phyloP scores from a whole-genome alignment of 2,329 filamentous ascomycete genomes.

The Domatiomyces globalis region DNA sequence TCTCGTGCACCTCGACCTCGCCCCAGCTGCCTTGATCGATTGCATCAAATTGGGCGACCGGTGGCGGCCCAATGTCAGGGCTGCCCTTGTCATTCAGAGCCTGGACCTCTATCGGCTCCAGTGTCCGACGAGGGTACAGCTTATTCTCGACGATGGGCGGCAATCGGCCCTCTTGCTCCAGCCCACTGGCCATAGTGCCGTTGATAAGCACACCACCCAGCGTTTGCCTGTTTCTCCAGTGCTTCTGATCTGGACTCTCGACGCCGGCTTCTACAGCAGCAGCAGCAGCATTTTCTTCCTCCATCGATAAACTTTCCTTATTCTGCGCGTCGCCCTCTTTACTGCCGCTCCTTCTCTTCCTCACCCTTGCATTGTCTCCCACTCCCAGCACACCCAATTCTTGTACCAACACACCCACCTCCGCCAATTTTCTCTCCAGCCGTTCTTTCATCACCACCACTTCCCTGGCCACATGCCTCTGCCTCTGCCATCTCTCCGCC shows the following conservation, averaged over 20 bases:
- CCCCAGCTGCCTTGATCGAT: constrained; percentile 36
- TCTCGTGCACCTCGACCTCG: constrained; percentile 15
- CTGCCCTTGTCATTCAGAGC: constrained; percentile 21
- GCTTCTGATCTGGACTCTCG: constrained; percentile 10
- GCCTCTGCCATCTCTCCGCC: constrained; percentile 34
- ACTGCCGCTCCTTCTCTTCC: constrained; percentile 1
- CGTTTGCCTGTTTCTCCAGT: constrained; percentile 17
- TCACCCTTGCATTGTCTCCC: background rate
- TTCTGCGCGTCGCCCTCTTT: background rate
- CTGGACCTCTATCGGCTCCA: constrained; percentile 33
- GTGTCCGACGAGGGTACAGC: constrained; percentile 40
- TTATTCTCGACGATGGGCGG: constrained; percentile 48
- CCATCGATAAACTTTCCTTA: background rate
- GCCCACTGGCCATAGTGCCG: constrained; percentile 18
- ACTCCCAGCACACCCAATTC: constrained; percentile 34
- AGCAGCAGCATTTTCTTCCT: background rate
- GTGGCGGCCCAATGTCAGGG: constrained; percentile 31
- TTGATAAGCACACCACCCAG: constrained; percentile 18
- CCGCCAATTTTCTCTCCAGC: constrained; percentile 42
- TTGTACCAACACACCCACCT: constrained; percentile 40
- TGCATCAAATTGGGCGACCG: constrained; percentile 38
- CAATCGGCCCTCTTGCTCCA: constrained; percentile 29
- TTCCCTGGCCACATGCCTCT: constrained; percentile 31
- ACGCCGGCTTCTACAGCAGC: background rate
- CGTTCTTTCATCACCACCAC: constrained; percentile 40